A percentile compares a stretch with the other conserved stretches of the same genome.
Conservation (phyloP, 345 rosid genomes). For the Abelmoschus esculentus region DNA sequence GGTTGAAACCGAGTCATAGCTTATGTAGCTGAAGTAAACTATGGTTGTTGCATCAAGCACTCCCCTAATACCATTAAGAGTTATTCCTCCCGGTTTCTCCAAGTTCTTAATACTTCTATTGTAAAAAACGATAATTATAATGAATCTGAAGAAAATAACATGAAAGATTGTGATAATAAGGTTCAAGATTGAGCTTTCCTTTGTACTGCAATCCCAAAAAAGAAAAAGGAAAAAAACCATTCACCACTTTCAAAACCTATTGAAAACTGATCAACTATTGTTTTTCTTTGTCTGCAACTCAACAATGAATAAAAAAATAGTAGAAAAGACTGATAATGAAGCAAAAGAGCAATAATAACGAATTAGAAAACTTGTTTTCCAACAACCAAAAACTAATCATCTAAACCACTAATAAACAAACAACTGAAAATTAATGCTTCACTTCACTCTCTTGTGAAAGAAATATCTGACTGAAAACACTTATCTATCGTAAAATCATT, state of each 20-base stretch:
- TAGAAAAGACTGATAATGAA: background rate
- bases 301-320: background rate
- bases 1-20: slow-evolving; percentile 89
- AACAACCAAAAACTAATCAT: slow-evolving; percentile 3
- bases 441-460: slow-evolving; percentile 3
- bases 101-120: slow-evolving; percentile 53
- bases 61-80: slow-evolving; percentile 69
- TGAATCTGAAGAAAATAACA: slow-evolving; percentile 70
- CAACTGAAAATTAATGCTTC: slow-evolving; percentile 13
- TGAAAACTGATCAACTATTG: background rate
- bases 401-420: slow-evolving; percentile 6
- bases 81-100: slow-evolving; percentile 67
- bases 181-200: slow-evolving; percentile 82
- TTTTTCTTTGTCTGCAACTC: background rate
- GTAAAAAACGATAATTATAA: slow-evolving; percentile 54
- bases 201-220: slow-evolving; percentile 56
- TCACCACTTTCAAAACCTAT: slow-evolving; percentile 25
- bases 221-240: background rate
- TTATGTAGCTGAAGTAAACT: slow-evolving; percentile 87
- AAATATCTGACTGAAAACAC: slow-evolving; percentile 6
- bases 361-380: background rate
- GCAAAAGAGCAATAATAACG: background rate
- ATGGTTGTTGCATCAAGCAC: slow-evolving; percentile 71
- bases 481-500: background rate
- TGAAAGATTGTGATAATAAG: slow-evolving; percentile 76